Conservation (phyloP, 2,329 filamentous ascomycete species). For the Nemania sp. region DNA sequence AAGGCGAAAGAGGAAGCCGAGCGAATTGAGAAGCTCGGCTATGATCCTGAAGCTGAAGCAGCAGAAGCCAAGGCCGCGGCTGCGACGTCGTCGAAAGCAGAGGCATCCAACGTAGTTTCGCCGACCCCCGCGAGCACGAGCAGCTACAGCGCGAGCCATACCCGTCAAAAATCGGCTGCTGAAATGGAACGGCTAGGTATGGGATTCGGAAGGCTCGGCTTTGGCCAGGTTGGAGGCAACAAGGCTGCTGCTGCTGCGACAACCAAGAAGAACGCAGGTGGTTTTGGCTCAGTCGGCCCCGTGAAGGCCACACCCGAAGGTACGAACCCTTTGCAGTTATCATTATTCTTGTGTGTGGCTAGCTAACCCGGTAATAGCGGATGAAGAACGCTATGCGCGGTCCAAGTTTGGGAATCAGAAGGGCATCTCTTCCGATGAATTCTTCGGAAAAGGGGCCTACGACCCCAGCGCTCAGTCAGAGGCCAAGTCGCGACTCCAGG, state of each 20-base stretch:
- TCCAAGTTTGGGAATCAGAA: conserved; percentile 91
- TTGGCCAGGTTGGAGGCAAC: conserved; percentile 76
- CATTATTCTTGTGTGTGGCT: neutral
- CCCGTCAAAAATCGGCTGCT: conserved; percentile 65
- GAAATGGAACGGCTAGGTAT: conserved; percentile 90
- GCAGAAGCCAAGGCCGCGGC: conserved; percentile 48
- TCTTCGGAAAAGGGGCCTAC: conserved; percentile 88
- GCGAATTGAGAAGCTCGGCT: conserved; percentile 91
- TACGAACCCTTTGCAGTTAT: conserved; percentile 44
- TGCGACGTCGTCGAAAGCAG: conserved; percentile 40
- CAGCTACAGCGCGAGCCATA: conserved; percentile 65
- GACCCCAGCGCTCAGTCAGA: conserved; percentile 80
- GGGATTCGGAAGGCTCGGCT: conserved; percentile 82
- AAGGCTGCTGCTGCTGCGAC: conserved; percentile 60
- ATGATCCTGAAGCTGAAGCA: conserved; percentile 87
- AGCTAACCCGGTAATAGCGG: conserved; percentile 52
- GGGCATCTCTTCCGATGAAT: conserved; percentile 96
- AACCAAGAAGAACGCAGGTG: conserved; percentile 73
- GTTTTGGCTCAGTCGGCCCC: conserved; percentile 83
- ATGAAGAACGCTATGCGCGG: conserved; percentile 81
- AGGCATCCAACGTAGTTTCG: conserved; percentile 65
- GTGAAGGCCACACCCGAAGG: conserved; percentile 71
- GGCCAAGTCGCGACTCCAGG: conserved; percentile 83
- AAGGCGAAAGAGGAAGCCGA: conserved; percentile 98
- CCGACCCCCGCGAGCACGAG: conserved; percentile 76